Evolutionary conservation across 2,329 filamentous ascomycete genomes (phyloP), one percentile per base, ranked within the genome.

Genomic region (Venturia oleaginea): DNA sequence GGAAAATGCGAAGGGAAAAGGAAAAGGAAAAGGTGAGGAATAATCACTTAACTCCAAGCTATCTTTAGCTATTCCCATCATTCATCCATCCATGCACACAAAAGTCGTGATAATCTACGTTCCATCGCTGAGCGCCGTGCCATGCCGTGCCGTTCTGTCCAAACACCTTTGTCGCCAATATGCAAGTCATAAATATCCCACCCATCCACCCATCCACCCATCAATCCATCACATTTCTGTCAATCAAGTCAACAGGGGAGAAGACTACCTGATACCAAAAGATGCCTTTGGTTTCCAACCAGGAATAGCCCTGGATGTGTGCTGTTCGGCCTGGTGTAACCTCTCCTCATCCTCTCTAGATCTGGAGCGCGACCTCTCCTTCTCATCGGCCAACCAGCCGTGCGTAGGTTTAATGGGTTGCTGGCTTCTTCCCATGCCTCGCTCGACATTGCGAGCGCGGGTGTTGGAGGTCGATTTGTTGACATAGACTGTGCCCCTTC

Each of bases 351-450:
- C 46, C 27, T 63, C 51, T 34, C 40, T 46, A 10, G 62, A 63
- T 22, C 43, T 15, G 4, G 62, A 63, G 7, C 62, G 43, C 51
- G 62, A 63, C 22, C 62, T 54, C 32, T 64, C 63, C 38, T 64
- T 61, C 38, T 64, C 63, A 30, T 59, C 55, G 17, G 54, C 54
- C 46, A 64, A 54, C 63, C 63, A 64, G 27, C 63, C 63, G 15
- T 40, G 54, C 11, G 57, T 30, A 4, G 63, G 63, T 42, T 46
- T 61, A 22, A 40, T 7, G 4, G 37, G 34, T 24, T 62, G 24
- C 24, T 62, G 40, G 32, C 34, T 60, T 27, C 51, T 57, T 32
- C 34, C 59, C 22, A 59, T n/a, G 40, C 32, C 62, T 38, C 51
- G 48, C 54, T 64, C 57, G 10, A 42, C n/a, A 19, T 59, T 22